These are phyloP conservation scores for Santalum album DNA, from an alignment of 164 flowering plant species.

Conservation along the genomic window DNA sequence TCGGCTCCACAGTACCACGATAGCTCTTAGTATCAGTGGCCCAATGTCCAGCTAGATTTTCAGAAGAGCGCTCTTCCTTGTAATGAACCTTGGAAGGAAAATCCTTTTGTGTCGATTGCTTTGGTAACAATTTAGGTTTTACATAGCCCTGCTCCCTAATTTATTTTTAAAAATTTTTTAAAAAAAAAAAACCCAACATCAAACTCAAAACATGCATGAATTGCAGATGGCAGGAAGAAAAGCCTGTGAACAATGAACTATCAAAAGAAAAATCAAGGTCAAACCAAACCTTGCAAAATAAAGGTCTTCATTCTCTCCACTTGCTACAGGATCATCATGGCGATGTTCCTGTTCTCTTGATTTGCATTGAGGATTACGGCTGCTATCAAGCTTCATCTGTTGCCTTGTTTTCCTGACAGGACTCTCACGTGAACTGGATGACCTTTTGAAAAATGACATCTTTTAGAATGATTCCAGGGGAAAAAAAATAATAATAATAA, in stretches of 20 bases:
- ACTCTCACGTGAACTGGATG: slow-evolving; percentile 25
- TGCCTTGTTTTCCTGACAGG: slow-evolving; percentile 26
- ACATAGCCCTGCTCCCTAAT: too few species aligned
- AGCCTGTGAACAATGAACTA: too few species aligned
- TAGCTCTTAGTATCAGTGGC: slow-evolving; percentile 13
- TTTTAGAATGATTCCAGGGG: too few species aligned
- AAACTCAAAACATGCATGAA: too few species aligned
- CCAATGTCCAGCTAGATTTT: slow-evolving; percentile 10
- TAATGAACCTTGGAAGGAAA: slow-evolving; percentile 10
- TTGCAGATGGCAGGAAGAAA: too few species aligned
- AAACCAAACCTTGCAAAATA: slow-evolving; percentile 25
- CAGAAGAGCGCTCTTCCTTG: slow-evolving; percentile 20
- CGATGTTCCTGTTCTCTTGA: slow-evolving; percentile 18
- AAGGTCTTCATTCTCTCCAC: slow-evolving; percentile 18
- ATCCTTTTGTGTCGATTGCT: slow-evolving; percentile 16
- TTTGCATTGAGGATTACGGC: slow-evolving; percentile 23
- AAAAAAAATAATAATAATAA: too few species aligned
- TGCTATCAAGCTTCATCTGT: slow-evolving; percentile 12
- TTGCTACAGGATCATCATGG: slow-evolving; percentile 22
- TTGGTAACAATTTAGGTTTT: slow-evolving; percentile 18
- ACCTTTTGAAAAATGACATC: slow-evolving; percentile 8
- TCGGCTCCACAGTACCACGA: slow-evolving; percentile 14
- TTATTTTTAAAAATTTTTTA: too few species aligned
- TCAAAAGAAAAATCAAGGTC: too few species aligned
- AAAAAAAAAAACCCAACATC: slow-evolving; percentile 6